Base-by-base conservation (phyloP, 495 filamentous ascomycete species). In the Achaetomiella virescens region DNA sequence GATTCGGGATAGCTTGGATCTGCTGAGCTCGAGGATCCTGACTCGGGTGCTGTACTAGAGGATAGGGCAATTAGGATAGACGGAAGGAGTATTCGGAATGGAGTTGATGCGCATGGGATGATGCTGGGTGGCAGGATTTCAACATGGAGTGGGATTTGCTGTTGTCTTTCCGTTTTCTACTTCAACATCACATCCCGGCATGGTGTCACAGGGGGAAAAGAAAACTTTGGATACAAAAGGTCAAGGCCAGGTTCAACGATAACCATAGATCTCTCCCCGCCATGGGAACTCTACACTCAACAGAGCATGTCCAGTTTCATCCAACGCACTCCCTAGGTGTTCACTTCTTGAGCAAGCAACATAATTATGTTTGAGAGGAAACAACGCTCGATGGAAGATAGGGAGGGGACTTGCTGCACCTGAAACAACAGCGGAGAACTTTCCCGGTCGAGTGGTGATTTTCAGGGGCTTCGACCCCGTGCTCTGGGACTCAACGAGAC, bases 1-100 rank as follows among this genome's bases (percentile, higher is more conserved):
- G 52, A 77, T 99, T 36, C 89, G 84, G 57, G 84, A 90, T 65
- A 84, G 78, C 63, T 77, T 99, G 41, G 92, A 97, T 65, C 79
- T 76, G 52, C 75, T 97, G 59, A 82, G 77, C 69, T 91, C 87
- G 68, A 84, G 89, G 55, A 93, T 97, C 51, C 77, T 90, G 76
- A 95, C 90, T 25, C 82, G 92, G 50, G 79, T 97, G 46, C 72
- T 97, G 47, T 97, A 96, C 70, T 97, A 81, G 79, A 65, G 21
- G 1, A n/a, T 38, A 38, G 36, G 25, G 27, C 12, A 22, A 9
- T 1, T 21, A 18, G 25, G 24, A 24, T 35, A 27, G 18, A 35
- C 18, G 9, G 29, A 54, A 18, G 52, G 43, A 45, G 43, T 35
- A 33, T 43, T 36, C 37, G 46, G 38, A 18, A 47, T 46, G 27